Base-by-base conservation (phyloP, 768 basidiomycete species). In the Pisolithus sp. region DNA sequence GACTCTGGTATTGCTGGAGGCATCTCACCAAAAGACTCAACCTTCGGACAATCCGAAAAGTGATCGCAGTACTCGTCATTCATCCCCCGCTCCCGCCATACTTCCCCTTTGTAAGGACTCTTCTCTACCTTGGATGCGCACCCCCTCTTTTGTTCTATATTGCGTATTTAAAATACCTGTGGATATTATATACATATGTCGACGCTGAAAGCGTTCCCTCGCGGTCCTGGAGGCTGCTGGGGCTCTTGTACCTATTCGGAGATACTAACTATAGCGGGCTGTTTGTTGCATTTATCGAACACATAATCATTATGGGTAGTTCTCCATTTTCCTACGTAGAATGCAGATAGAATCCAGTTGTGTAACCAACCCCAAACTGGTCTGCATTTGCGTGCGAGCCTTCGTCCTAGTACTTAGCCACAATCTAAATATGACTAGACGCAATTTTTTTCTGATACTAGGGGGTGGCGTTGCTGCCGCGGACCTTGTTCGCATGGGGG, bases 1-100 rank as follows among this genome's bases (percentile, higher is more conserved):
- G 71, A 68, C 37, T 67, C 69, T 1, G 61, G 61, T 23, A 66
- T 65, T 13, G 63, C 57, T 36, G 65, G 53, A 38, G 44, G 34
- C 7, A 54, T 57, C 42, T 64, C 64, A 28, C 61, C 59, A 5
- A 61, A 59, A 36, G 58, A 57, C 37, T 62, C 58, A 36, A 65
- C 55, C 37, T 67, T 68, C 47, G 51, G 44, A 0, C 53, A 63
- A 46, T 64, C 64, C 15, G 66, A 67, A 47, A 67, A 68, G 51
- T 67, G 44, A 57, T 24, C 10, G 5, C 13, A n/a, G 4, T 7
- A 10, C 7, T 8, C 8, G 17, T 18, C n/a, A 10, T n/a, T 7
- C 24, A 15, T 15, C 30, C 28, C 20, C n/a, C 18, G 20, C 2
- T 42, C 39, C 13, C 31, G 18, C 18, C 38, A 5, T 18, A 24